Evolutionary conservation across 1,284 basidiomycete genomes (phyloP), one percentile per base, ranked within the genome.

Genomic region (Cystobasidium pallidum): DNA sequence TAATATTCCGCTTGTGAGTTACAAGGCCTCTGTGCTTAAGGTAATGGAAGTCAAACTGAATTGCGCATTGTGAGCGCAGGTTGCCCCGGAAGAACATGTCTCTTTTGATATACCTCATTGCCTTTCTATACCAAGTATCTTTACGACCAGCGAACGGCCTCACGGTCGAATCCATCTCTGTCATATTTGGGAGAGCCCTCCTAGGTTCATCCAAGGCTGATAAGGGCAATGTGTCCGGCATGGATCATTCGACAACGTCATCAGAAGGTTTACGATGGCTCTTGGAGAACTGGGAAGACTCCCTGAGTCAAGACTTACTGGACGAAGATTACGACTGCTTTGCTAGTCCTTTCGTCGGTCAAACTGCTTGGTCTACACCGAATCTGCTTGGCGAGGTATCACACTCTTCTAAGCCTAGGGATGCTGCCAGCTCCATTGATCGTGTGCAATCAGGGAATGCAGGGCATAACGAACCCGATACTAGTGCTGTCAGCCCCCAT

Each of bases 91-190:
- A 85, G 8, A 82, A 85, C 52, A 84, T 88, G 75, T 85, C 84
- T 17, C 80, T 89, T 0, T 80, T 90, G 54, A 82, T 85, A 24
- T 89, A 89, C 77, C 82, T 89, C 26, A 82, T 87, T 73, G 85
- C 84, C 0, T 89, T 89, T 78, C 86, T 89, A 36, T 80, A 79
- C 26, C 80, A 82, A 68, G 73, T 82, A 4, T 81, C 81, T 11
- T 77, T 81, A 2, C 80, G 80, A 75, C 76, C 77, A 10, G 77
- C 80, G 34, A 82, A 82, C 70, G 74, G 79, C 17, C 74, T 82
- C 15, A 78, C 79, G 24, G 75, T 79, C 52, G 78, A 78, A 28
- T 70, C 72, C n/a, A 78, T 82, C 24, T 79, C 80, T 1, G 78
- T 78, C 71, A 80, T 82, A 58, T 82, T 81, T 61, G 81, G 80